Evolutionary conservation across 1,139 yeast species (phyloP), one percentile per base, ranked within the genome.

Genomic region (Yamadazyma mexicana): DNA sequence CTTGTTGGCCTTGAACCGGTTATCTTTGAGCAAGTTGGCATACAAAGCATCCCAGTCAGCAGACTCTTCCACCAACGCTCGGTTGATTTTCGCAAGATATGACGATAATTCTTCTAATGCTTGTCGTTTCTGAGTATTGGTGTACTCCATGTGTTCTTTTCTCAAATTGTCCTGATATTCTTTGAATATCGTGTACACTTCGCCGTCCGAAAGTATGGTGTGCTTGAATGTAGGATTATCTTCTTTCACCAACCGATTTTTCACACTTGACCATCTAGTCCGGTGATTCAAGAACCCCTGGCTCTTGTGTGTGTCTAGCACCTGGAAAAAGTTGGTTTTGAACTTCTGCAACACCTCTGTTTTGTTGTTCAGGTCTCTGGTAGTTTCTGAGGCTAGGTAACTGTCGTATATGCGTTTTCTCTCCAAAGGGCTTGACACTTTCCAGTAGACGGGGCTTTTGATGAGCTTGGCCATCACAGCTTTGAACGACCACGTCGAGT

Each of bases 401-500:
- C 78, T 79, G 39, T 88, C 95, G 58, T 83, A 89, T 16, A 79
- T 56, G 15, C 64, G 65, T 49, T 82, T 81, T 38, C 94, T 73
- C 44, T 69, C 67, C 7, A 82, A 52, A 0, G 96, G 74, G 50
- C 82, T 85, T 4, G 67, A 62, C 1, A 88, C 62, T 1, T 72
- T 63, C 94, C 95, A 87, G 55, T 87, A 91, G 14, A 79, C 67
- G 0, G 83, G 79, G 40, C 82, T 79, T 6, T 58, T 61, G 14
- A 86, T 72, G 42, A 83, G 67, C 22, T 67, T 71, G n/a, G 77
- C 64, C 67, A 89, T 80, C 0, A 83, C 85, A 41, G 70, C 69
- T 40, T 77, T 78, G 61, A 88, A 89, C 0, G 94, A 73, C 91
- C 92, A 86, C 0, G 87, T 76, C 0, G 85, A 74, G 53, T 83